Evolutionary conservation across 176 grass and related monocot species (phyloP).

Genomic region (Oryza meridionalis): DNA sequence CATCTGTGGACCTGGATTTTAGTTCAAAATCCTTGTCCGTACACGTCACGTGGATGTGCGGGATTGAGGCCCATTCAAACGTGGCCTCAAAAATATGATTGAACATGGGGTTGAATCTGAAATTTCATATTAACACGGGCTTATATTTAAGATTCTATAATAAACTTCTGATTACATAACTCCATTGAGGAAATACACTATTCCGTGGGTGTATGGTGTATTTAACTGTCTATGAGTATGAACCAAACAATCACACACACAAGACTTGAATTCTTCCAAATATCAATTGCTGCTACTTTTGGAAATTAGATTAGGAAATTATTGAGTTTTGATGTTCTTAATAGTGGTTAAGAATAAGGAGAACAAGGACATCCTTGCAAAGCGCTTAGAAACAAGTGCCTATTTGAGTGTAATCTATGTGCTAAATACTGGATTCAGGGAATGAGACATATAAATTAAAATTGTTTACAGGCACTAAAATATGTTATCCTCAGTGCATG

Average conservation of each 20-base stretch:
- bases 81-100: background rate
- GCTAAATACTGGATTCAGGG: conserved; percentile 24
- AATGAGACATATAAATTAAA: background rate
- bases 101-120: background rate
- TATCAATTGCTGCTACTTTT: background rate
- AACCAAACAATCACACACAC: background rate
- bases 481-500: background rate
- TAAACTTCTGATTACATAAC: background rate
- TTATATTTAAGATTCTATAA: background rate
- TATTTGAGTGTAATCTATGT: background rate
- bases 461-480: background rate
- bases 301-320: conserved; percentile 2
- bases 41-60: background rate
- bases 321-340: background rate
- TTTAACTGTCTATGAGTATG: background rate
- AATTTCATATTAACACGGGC: background rate
- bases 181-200: conserved; percentile 13
- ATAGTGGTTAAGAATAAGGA: background rate
- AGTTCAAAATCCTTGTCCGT: background rate
- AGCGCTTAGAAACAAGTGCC: background rate
- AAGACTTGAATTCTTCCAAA: background rate
- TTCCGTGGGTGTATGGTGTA: background rate
- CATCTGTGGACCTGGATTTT: background rate
- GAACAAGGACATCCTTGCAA: background rate
- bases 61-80: background rate